phyloP scores from a whole-genome alignment of 2,329 filamentous ascomycete genomes.

The Niveomyces coronatus region DNA sequence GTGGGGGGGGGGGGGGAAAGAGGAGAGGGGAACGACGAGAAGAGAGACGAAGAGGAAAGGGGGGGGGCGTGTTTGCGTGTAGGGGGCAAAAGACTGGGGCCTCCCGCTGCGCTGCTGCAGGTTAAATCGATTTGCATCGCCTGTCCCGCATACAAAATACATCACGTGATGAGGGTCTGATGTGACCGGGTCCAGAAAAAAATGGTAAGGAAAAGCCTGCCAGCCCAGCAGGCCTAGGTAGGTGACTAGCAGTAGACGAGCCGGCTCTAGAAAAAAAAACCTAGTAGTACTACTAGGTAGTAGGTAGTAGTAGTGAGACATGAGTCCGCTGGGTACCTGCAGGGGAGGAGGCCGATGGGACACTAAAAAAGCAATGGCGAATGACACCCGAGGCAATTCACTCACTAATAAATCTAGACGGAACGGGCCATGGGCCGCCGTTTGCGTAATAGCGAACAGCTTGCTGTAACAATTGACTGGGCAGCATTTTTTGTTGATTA shows the following conservation, averaged over 20 bases:
- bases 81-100: constrained; percentile 7
- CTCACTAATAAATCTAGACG: neutral
- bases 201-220: neutral
- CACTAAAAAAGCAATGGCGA: neutral
- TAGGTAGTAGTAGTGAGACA: no score
- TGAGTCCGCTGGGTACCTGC: no score
- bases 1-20: neutral
- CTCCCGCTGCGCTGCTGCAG: constrained; percentile 6
- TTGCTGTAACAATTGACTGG: no score
- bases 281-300: neutral
- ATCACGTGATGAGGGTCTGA: constrained; percentile 8
- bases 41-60: neutral
- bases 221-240: neutral
- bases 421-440: constrained; percentile 9
- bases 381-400: neutral
- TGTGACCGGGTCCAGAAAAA: constrained; percentile 6
- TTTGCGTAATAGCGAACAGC: neutral
- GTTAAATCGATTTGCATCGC: constrained; percentile 5
- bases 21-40: neutral
- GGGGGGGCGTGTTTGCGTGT: constrained; percentile 1
- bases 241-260: neutral
- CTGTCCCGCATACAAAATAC: constrained; percentile 7
- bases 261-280: neutral
- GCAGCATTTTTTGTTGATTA: no score
- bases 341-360: neutral